These are phyloP conservation scores for Cruciata laevipes DNA, from an alignment of 257 asterid species.

Conservation along the genomic window DNA sequence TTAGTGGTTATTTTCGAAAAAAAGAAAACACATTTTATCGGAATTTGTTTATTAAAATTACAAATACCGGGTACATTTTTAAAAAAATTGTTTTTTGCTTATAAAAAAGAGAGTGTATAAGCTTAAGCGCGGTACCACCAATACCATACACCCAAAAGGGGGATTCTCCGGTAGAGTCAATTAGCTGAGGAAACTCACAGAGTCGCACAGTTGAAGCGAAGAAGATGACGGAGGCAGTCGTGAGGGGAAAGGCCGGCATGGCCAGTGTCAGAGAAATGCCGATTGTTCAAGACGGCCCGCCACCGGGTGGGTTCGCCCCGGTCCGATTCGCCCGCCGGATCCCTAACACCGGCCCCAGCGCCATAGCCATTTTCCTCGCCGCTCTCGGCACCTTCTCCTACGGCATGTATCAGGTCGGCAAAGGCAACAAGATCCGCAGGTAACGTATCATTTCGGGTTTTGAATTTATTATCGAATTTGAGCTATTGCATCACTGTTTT, in stretches of 20 bases:
- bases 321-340: slow-evolving; percentile 82
- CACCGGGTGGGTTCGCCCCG: slow-evolving; percentile 96
- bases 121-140: not conserved
- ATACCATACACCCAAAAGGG: not conserved
- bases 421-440: slow-evolving; percentile 97
- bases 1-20: too few relatives aligned
- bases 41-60: too few relatives aligned
- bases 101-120: too few relatives aligned
- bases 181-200: not conserved
- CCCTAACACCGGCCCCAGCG: slow-evolving; percentile 76
- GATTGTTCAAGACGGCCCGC: slow-evolving; percentile 89
- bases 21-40: too few relatives aligned
- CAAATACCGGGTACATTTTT: too few relatives aligned
- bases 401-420: slow-evolving; percentile 93
- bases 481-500: not conserved
- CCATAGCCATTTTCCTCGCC: slow-evolving; percentile 69
- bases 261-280: slow-evolving; percentile 94
- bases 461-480: not conserved
- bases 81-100: too few relatives aligned
- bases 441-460: slow-evolving; percentile 10
- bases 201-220: slow-evolving; percentile 2
- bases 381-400: slow-evolving; percentile 79
- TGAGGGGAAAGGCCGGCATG: slow-evolving; percentile 85
- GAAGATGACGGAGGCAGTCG: slow-evolving; percentile 79
- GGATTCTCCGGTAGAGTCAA: not conserved